Evolutionary conservation across 2,329 filamentous ascomycete species (phyloP), one percentile per base, ranked within the genome.

Genomic region (Epichloe brachyelytri): DNA sequence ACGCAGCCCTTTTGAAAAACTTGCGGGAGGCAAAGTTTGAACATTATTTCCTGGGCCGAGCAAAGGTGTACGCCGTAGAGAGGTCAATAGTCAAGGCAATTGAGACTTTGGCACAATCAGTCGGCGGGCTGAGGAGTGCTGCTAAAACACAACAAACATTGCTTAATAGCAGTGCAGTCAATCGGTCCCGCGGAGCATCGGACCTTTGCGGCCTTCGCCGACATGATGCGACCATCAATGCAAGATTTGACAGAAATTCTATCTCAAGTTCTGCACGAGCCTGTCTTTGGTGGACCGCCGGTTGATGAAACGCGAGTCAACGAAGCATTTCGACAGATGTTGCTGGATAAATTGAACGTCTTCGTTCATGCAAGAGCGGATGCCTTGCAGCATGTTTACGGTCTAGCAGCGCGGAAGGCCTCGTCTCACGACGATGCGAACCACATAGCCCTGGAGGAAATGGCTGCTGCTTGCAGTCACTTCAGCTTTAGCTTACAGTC

Each of bases 381-480:
- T 46, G 88, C 89, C 0, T 71, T 96, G 5, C 75, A 80, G 51
- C 74, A 82, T 51, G 73, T 95, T 1, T 95, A 95, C 64, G 80
- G 78, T 55, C 83, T 79, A 49, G 86, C 86, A 55, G 81, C 87
- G 56, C 73, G 85, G 41, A 77, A 20, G 10, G 77, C 19, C 78
- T 78, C 50, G 73, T 79, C 4, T 75, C 77, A 43, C 79, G 81
- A 85, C 79, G 81, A 85, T 40, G 83, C 83, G 53, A 75, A 88
- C 12, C 82, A 91, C 62, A 88, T 88, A 1, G 88, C 95, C 63
- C 85, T 93, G 52, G 90, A 96, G 65, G 90, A 95, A 66, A 88
- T 95, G 11, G 88, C 88, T 36, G 89, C 90, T 10, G 91, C 88
- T 51, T 96, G 90, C 61, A 89, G 89, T 0, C 88, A 95, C 66